Percentiles rank a stretch among this genome's conserved stretches.
Evolutionary conservation across 805 yeast genomes (phyloP).

Genomic region (Starmerella sirachaensis): DNA sequence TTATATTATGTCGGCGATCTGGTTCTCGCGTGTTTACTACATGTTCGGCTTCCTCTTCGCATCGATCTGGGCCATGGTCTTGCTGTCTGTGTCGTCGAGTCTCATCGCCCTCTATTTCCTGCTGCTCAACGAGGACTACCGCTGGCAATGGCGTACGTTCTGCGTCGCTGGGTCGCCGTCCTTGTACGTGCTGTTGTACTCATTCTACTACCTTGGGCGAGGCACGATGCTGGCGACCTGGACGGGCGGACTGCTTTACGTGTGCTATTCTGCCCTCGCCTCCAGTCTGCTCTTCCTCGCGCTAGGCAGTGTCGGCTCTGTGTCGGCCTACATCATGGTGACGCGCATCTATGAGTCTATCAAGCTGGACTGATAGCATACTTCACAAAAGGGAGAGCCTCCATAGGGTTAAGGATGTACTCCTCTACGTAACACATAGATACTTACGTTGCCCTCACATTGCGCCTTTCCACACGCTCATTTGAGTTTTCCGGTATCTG

Average conservation of each 20-base stretch:
- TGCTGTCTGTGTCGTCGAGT: conserved; percentile 72
- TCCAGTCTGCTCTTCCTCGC: conserved; percentile 61
- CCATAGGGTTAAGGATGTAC: too few relatives aligned
- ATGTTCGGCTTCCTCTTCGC: conserved; percentile 95
- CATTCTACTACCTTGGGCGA: conserved; percentile 40
- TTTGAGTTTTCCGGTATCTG: too few relatives aligned
- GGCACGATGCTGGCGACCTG: conserved; percentile 60
- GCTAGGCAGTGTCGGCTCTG: conserved; percentile 80
- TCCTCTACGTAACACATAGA: too few relatives aligned
- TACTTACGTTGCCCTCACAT: too few relatives aligned
- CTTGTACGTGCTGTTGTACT: conserved; percentile 70
- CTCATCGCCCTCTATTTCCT: conserved; percentile 71
- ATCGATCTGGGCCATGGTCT: conserved; percentile 69
- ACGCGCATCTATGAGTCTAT: conserved; percentile 71
- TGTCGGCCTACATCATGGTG: conserved; percentile 61
- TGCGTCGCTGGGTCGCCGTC: conserved; percentile 85
- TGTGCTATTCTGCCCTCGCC: conserved; percentile 69
- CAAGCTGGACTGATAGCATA: conserved; percentile 60
- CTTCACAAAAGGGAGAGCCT: too few relatives aligned
- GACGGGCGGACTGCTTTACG: conserved; percentile 62
- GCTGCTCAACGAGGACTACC: conserved; percentile 80
- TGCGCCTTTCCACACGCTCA: too few relatives aligned
- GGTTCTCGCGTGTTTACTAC: conserved; percentile 89
- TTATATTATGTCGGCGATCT: conserved; percentile 77
- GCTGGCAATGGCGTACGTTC: conserved; percentile 94